Base-by-base conservation (phyloP, 495 filamentous ascomycete genomes). In the Hypoxylon fragiforme region DNA sequence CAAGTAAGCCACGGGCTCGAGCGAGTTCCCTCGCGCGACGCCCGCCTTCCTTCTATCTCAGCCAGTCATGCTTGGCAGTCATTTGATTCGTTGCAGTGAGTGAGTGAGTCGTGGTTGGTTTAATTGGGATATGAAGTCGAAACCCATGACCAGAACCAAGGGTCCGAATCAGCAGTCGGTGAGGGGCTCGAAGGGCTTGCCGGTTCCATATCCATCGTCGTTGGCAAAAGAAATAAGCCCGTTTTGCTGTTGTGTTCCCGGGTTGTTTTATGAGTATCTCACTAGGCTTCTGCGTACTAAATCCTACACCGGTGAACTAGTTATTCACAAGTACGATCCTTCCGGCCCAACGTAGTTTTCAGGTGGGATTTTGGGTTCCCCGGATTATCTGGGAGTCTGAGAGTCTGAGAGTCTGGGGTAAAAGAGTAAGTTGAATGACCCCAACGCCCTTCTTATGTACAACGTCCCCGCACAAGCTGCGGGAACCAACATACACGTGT, bases 61-160 rank as follows among this genome's bases (percentile, higher is more conserved):
- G 24, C 24, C 24, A 28, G 9, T 28, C 24, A 28, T 4, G 24
- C 24, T 4, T 28, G 9, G 24, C 9, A 9, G 24, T 9, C 24
- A 28, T 28, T 28, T 28, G 24, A 28, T 28, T 9, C 9, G 24
- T 28, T 28, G 24, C n/a, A 18, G 1, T 34, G 19, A 20, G 12
- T 34, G 9, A 19, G 13, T 13, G 1, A n/a, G 21, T 11, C 13
- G 18, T 20, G 30, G 31, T 38, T 16, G 19, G 6, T n/a, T 62
- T 18, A 53, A 43, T 53, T 57, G 21, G 57, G 58, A 21, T 62
- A 62, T 15, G 58, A 62, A 16, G 35, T 57, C 19, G 47, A 37
- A 21, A 62, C 58, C 58, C 58, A 62, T 1, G 52, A 44, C 58
- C 58, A 62, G 52, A 62, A 62, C 58, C 58, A 62, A 9, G 41